Conservation (phyloP, 306 rosid species). For the Quercus wislizeni region DNA sequence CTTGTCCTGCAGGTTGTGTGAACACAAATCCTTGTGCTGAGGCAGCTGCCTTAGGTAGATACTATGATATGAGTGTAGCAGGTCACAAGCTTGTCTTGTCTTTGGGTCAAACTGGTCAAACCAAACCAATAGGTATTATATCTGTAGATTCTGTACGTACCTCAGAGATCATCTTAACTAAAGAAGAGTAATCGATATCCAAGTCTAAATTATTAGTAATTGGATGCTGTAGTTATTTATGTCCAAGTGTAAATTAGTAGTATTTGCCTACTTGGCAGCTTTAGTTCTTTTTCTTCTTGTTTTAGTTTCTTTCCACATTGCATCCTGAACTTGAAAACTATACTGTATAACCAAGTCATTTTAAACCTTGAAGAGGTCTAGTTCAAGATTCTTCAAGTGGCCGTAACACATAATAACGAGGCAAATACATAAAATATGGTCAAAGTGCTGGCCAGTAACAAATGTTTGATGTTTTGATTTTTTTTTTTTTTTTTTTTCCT, state of each 20-base stretch:
- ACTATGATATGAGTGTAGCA: background rate
- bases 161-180: background rate
- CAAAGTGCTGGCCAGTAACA: conserved; percentile 2
- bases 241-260: background rate
- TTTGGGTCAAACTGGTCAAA: background rate
- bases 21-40: background rate
- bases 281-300: background rate
- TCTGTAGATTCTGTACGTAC: background rate
- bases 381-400: background rate
- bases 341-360: too few relatives aligned
- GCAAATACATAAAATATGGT: background rate
- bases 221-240: background rate
- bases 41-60: background rate
- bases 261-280: background rate
- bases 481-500: conserved; percentile 4
- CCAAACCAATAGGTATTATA: background rate
- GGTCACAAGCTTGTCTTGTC: background rate
- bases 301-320: background rate
- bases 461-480: conserved; percentile 9
- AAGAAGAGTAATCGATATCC: background rate
- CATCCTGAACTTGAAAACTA: background rate
- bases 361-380: background rate
- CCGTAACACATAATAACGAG: background rate
- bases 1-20: background rate
- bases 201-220: background rate